Percentiles rank a stretch among this genome's conserved stretches.
Evolutionary conservation across 73 alveolate species (phyloP).

Genomic region (Paramecium caudatum): DNA sequence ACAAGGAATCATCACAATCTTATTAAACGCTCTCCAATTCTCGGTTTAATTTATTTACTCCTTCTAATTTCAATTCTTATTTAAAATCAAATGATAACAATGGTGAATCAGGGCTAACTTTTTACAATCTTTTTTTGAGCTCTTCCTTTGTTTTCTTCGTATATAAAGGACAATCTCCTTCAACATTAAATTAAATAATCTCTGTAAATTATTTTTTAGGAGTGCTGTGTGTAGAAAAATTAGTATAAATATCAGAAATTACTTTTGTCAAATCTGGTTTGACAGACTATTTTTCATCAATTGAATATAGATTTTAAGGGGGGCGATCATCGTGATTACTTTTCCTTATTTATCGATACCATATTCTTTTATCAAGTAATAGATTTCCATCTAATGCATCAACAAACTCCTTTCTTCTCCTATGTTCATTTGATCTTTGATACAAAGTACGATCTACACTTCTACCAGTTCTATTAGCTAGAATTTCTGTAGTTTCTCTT

Average conservation of each 20-base stretch:
- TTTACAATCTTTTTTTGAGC: neutral
- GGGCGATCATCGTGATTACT: neutral
- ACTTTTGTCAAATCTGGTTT: neutral
- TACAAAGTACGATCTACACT: neutral
- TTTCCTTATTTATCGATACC: slow-evolving; percentile 1
- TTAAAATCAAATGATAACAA: neutral
- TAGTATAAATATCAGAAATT: slow-evolving; percentile 15
- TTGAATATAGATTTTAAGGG: neutral
- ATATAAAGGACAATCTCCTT: neutral
- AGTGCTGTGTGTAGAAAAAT: slow-evolving; percentile 13
- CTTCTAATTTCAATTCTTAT: neutral
- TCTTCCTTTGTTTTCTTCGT: slow-evolving; percentile 1
- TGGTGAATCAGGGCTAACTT: slow-evolving; percentile 14
- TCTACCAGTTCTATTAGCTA: slow-evolving; percentile 43
- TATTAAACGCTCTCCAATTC: neutral
- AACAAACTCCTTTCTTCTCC: neutral
- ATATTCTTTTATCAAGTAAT: neutral
- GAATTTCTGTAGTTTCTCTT: neutral
- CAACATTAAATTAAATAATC: neutral
- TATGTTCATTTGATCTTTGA: neutral
- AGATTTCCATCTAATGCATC: neutral
- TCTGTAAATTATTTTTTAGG: neutral
- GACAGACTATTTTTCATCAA: neutral
- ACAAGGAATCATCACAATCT: neutral
- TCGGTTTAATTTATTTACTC: neutral